phyloP scores from a whole-genome alignment of 768 basidiomycete genomes.

The Porphyrellus cyaneotinctus region DNA sequence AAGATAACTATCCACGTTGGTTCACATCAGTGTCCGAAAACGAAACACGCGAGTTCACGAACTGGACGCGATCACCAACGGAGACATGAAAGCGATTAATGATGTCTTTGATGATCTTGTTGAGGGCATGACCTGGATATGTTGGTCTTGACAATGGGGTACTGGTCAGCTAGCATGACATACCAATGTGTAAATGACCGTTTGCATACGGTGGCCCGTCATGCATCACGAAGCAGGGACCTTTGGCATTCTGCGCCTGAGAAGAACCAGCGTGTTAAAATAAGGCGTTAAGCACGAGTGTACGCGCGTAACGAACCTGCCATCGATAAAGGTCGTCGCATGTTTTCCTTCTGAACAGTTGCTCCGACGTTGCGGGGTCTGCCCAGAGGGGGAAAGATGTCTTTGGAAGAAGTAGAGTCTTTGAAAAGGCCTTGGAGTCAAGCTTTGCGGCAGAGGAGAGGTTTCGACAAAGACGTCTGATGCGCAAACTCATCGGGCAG shows the following conservation, averaged over 20 bases:
- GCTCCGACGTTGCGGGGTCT: constrained; percentile 60
- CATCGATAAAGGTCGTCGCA: constrained; percentile 72
- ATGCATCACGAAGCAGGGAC: constrained; percentile 79
- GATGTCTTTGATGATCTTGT: constrained; percentile 95
- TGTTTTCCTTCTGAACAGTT: constrained; percentile 54
- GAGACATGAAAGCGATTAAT: constrained; percentile 86
- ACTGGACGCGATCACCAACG: constrained; percentile 79
- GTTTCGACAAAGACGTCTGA: constrained; percentile 10
- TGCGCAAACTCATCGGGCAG: too few relatives aligned
- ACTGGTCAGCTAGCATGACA: constrained; percentile 2
- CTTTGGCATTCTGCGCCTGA: constrained; percentile 62
- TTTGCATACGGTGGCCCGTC: constrained; percentile 99
- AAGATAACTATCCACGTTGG: constrained; percentile 58
- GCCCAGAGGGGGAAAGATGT: constrained; percentile 75
- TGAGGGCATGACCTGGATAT: constrained; percentile 84
- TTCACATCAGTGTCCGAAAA: neutral
- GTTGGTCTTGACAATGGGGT: neutral
- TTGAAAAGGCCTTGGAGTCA: constrained; percentile 41
- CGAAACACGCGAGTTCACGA: constrained; percentile 26
- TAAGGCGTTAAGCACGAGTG: neutral
- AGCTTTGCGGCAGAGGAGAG: constrained; percentile 13
- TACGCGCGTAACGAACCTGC: constrained; percentile 52
- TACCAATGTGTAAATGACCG: constrained; percentile 93
- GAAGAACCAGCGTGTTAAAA: neutral
- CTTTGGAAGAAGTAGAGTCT: constrained; percentile 76